These are phyloP conservation scores for Monosporozyma siamensis DNA, from an alignment of 805 yeast species.

Conservation along the genomic window DNA sequence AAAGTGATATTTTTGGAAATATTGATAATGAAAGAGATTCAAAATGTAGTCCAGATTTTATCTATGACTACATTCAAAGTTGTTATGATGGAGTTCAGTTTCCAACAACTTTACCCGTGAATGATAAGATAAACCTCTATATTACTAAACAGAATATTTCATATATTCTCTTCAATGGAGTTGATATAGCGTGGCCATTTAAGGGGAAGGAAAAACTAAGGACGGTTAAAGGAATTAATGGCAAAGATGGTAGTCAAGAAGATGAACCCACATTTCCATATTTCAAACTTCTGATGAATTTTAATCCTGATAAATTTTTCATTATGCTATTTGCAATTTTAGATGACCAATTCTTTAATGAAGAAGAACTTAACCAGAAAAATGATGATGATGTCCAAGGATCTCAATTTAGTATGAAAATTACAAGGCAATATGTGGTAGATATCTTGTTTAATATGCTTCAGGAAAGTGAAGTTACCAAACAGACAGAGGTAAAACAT, in stretches of 20 bases:
- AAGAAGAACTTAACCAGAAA: constrained; percentile 27
- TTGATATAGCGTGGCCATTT: constrained; percentile 40
- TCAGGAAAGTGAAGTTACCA: constrained; percentile 19
- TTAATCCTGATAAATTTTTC: constrained; percentile 50
- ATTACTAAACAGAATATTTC: constrained; percentile 45
- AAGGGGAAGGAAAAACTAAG: constrained; percentile 30
- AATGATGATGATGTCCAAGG: constrained; percentile 5
- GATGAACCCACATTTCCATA: constrained; percentile 61
- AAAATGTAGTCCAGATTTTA: constrained; percentile 10
- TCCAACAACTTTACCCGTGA: constrained; percentile 50
- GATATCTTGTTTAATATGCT: constrained; percentile 60
- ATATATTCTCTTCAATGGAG: constrained; percentile 50
- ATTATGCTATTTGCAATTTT: constrained; percentile 70
- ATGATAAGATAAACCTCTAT: constrained; percentile 21
- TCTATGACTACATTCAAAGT: constrained; percentile 57
- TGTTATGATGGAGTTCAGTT: constrained; percentile 69
- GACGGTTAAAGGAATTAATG: constrained; percentile 20
- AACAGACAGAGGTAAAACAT: neutral
- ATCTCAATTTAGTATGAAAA: neutral
- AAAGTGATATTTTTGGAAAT: constrained; percentile 6
- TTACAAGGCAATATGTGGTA: constrained; percentile 68
- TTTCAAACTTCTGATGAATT: constrained; percentile 45
- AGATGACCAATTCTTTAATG: constrained; percentile 71
- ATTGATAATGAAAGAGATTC: neutral
- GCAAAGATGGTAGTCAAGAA: neutral